Base-by-base conservation (phyloP, 2,329 filamentous ascomycete genomes). In the Fusarium annulatum region DNA sequence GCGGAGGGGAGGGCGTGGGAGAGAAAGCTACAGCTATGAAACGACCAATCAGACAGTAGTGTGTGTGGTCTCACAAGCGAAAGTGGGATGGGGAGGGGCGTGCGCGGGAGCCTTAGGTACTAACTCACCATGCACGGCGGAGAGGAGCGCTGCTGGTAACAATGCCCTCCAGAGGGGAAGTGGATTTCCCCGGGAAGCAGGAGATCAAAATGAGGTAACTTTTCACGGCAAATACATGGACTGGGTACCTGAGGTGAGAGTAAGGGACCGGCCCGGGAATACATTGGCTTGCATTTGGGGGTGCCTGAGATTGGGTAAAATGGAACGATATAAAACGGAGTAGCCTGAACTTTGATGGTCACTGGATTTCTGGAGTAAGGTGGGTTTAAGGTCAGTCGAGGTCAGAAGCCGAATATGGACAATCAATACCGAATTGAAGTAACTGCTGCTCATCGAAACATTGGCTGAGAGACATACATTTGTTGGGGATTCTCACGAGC, bases 341-440 rank as follows among this genome's bases (percentile, higher is more conserved):
- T 59, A 34, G 34, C n/a, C 46, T 53, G 21, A 38, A 56, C 23
- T 61, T 36, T 28, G 42, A 43, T 43, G 49, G 56, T 64, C 67
- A 76, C 71, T 73, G 64, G 71, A 45, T 36, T 62, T 56, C 64
- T 60, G 39, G 30, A 52, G 30, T 34, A 34, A 76, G 67, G 72
- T 70, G 65, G 68, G 62, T 51, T 69, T 61, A 77, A 74, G 75
- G 72, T 77, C 65, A 77, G 72, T 76, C 56, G 64, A 77, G 70
- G 76, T 74, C 66, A 69, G 69, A 59, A 60, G 63, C 74, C 67
- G 72, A 77, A 67, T 42, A 61, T 71, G 65, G 69, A 76, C 60
- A 61, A 74, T 42, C 38, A 73, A 53, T 42, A 64, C 67, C 61
- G 60, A 57, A 62, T 59, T 61, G 59, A 34, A 38, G 34, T 12